Evolutionary conservation across 495 filamentous ascomycete genomes (phyloP), one percentile per base, ranked within the genome.

Genomic region (Sphaerosporella brunnea): DNA sequence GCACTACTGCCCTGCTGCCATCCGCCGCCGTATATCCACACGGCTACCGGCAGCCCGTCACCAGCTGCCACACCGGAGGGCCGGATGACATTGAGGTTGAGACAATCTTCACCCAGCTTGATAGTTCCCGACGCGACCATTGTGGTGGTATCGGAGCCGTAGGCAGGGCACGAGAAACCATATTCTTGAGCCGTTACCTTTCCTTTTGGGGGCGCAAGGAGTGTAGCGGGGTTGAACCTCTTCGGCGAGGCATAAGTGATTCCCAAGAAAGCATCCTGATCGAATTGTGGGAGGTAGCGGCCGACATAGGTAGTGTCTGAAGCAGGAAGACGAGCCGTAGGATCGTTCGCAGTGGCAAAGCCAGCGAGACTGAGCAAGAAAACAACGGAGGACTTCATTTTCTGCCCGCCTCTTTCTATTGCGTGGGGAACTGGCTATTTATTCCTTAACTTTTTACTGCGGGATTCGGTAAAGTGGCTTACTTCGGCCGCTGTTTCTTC

Each of bases 1-100:
- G 59, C 58, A 5, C 64, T 64, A 19, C 66, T 64, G n/a, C 73
- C 73, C 56, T 48, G 42, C 39, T 60, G 63, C 50, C 78, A 73
- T 0, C 71, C 73, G 28, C 77, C 77, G 11, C 75, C 75, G 51
- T 75, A 70, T 23, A 79, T 72, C 71, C 73, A 79, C 32, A 77
- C 69, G 3, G 65, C 63, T 23, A 70, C 68, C 3, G 69, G 70
- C 21, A 60, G 53, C 10, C 32, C 45, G 2, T 36, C 32, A 20
- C 2, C 13, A 3, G 20, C 25, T 2, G 30, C 35, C 19, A 24
- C 47, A 1, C 48, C 52, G 2, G 53, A 49, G 0, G 64, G 65
- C 0, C 60, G 54, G 20, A 65, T 44, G n/a, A 66, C 55, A 47
- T 63, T 65, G 4, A 66, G 23, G 8, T 54, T 63, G 38, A 66